These are phyloP conservation scores for Porodaedalea pini DNA, from an alignment of 1,284 basidiomycete genomes.

Conservation along the genomic window DNA sequence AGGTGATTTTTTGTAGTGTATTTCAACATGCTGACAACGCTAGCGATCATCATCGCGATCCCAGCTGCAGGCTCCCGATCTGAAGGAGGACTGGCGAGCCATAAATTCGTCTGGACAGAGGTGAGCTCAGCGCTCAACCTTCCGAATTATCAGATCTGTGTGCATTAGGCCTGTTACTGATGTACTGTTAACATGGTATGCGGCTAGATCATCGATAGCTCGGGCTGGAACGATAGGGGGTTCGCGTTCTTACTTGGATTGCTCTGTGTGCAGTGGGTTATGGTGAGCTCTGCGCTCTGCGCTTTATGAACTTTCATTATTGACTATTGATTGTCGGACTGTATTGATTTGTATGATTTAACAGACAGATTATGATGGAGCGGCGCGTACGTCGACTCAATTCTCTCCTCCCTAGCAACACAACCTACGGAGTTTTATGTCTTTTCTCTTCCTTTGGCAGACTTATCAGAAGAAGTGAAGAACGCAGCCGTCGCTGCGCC, in stretches of 20 bases:
- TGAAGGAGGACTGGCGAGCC: conserved; percentile 15
- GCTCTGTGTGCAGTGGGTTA: conserved; percentile 26
- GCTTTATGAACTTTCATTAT: neutral
- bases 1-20: conserved; percentile 13
- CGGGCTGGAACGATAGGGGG: conserved; percentile 24
- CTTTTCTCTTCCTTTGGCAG: conserved; percentile 5
- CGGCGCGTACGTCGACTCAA: conserved; percentile 20
- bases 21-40: conserved; percentile 21
- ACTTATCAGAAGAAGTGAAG: conserved; percentile 25
- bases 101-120: conserved; percentile 22
- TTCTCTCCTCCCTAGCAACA: neutral
- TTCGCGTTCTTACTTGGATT: conserved; percentile 26
- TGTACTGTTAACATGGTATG: neutral
- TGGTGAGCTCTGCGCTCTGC: conserved; percentile 11
- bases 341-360: neutral
- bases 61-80: conserved; percentile 15
- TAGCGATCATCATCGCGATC: conserved; percentile 24
- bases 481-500: conserved; percentile 25
- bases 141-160: neutral
- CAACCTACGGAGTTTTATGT: neutral
- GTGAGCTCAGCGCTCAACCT: conserved; percentile 3
- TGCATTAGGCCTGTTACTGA: neutral
- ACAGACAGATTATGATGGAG: conserved; percentile 26
- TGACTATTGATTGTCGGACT: neutral
- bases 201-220: conserved; percentile 23